phyloP scores from a whole-genome alignment of 1,284 basidiomycete genomes.

The Ustilago cynodontis region DNA sequence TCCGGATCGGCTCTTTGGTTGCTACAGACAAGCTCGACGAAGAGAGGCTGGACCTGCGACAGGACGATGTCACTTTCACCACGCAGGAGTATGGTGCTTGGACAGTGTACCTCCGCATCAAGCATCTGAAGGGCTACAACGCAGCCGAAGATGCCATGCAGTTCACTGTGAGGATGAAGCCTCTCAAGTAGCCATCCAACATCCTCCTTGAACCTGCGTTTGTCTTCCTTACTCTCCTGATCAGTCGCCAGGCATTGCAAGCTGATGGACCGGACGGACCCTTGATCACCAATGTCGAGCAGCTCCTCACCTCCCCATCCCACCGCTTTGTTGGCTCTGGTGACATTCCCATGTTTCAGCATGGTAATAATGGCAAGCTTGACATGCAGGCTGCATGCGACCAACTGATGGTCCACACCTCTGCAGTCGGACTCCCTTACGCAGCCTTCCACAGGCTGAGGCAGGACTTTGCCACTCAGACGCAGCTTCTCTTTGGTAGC shows the following conservation, averaged over 20 bases:
- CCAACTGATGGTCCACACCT: neutral
- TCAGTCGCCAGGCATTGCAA: neutral
- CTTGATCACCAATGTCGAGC: neutral
- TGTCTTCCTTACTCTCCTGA: neutral
- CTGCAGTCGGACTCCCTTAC: neutral
- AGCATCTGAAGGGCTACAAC: conserved; percentile 15
- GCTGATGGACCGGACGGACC: conserved; percentile 14
- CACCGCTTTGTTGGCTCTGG: too few relatives aligned
- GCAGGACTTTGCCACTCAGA: conserved; percentile 1
- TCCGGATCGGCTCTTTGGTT: conserved; percentile 1
- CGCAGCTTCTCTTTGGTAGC: neutral
- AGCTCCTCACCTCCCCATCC: neutral
- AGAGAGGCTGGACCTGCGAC: conserved; percentile 4
- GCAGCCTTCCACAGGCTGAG: conserved; percentile 2
- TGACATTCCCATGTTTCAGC: too few relatives aligned
- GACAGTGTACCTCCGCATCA: conserved; percentile 1
- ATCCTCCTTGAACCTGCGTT: conserved; percentile 7
- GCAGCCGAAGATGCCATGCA: neutral
- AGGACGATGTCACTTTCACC: conserved; percentile 10
- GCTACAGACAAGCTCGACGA: conserved; percentile 4
- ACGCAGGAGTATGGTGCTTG: conserved; percentile 1
- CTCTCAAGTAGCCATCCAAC: neutral
- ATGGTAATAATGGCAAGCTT: too few relatives aligned
- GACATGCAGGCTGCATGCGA: neutral
- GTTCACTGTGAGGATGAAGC: conserved; percentile 1